These are phyloP conservation scores for Rhizopus sp. DNA, from an alignment of 371 early-diverging fungal genomes.

Conservation along the genomic window DNA sequence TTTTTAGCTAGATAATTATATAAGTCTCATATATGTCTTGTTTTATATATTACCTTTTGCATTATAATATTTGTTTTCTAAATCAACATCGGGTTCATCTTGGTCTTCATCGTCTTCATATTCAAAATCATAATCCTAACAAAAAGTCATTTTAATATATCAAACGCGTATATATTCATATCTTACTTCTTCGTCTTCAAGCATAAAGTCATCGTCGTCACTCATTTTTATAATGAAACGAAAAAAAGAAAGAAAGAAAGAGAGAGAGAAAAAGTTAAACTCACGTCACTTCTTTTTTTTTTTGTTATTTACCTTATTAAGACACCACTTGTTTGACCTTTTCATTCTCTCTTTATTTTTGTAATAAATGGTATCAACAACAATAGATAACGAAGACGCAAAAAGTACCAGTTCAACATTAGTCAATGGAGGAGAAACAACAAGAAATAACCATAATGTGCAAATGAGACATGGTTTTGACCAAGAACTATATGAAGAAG, in stretches of 20 bases:
- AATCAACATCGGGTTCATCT: constrained; percentile 82
- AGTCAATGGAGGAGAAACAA: constrained; percentile 53
- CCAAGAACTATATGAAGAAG: constrained; percentile 56
- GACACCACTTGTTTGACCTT: background rate
- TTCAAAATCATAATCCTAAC: constrained; percentile 85
- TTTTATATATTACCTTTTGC: constrained; percentile 74
- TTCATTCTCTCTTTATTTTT: background rate
- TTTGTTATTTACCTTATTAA: background rate
- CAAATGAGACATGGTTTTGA: constrained; percentile 61
- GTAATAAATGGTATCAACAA: constrained; percentile 7
- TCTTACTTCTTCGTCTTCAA: constrained; percentile 69
- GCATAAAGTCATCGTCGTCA: constrained; percentile 69
- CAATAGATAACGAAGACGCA: constrained; percentile 53
- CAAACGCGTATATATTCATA: background rate
- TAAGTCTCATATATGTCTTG: background rate
- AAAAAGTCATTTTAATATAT: background rate
- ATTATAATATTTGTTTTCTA: constrained; percentile 95
- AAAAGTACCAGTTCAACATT: constrained; percentile 63
- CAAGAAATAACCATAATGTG: constrained; percentile 26
- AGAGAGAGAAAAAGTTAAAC: constrained; percentile 2
- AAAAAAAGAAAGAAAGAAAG: constrained; percentile 9
- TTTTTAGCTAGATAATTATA: constrained; percentile 54
- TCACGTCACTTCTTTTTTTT: constrained; percentile 5
- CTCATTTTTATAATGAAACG: constrained; percentile 45
- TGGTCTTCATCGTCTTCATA: constrained; percentile 88